These are phyloP conservation scores for Penicillium aurantiogriseum DNA, from an alignment of 2,329 filamentous ascomycete genomes.

Conservation along the genomic window DNA sequence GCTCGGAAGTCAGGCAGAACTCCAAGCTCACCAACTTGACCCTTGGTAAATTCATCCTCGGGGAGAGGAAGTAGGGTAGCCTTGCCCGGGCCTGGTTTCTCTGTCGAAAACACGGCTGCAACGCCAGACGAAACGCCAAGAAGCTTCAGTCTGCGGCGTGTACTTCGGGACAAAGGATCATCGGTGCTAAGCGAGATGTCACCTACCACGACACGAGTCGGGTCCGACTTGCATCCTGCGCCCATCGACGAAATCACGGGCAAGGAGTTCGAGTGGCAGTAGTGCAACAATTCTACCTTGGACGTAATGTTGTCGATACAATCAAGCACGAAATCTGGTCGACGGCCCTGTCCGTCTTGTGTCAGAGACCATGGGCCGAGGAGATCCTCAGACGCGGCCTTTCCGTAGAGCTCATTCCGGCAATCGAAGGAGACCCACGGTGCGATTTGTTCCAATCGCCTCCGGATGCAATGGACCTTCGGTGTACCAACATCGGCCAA, in stretches of 20 bases:
- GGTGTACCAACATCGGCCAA: constrained; percentile 88
- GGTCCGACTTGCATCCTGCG: constrained; percentile 86
- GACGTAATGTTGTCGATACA: constrained; percentile 98
- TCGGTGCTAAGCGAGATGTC: constrained; percentile 88
- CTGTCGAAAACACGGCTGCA: constrained; percentile 87
- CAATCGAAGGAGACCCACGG: constrained; percentile 93
- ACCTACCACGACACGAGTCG: constrained; percentile 80
- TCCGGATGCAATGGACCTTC: constrained; percentile 82
- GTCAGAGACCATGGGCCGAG: constrained; percentile 63
- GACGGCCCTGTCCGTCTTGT: constrained; percentile 44
- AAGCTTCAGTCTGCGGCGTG: constrained; percentile 72
- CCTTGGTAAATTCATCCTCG: constrained; percentile 85
- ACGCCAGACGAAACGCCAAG: constrained; percentile 81
- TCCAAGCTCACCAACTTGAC: constrained; percentile 79
- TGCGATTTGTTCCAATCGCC: constrained; percentile 77
- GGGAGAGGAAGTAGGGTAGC: constrained; percentile 81
- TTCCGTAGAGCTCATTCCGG: constrained; percentile 77
- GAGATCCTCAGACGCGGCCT: constrained; percentile 62
- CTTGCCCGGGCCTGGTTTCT: constrained; percentile 86
- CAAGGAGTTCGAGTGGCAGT: constrained; percentile 74
- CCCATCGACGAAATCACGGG: constrained; percentile 94
- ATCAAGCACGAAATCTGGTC: constrained; percentile 87
- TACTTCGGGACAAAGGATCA: constrained; percentile 82
- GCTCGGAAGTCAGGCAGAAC: constrained; percentile 91
- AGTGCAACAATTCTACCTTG: constrained; percentile 85